These are phyloP conservation scores for Rosa chinensis DNA, from an alignment of 306 rosid species.

Conservation along the genomic window DNA sequence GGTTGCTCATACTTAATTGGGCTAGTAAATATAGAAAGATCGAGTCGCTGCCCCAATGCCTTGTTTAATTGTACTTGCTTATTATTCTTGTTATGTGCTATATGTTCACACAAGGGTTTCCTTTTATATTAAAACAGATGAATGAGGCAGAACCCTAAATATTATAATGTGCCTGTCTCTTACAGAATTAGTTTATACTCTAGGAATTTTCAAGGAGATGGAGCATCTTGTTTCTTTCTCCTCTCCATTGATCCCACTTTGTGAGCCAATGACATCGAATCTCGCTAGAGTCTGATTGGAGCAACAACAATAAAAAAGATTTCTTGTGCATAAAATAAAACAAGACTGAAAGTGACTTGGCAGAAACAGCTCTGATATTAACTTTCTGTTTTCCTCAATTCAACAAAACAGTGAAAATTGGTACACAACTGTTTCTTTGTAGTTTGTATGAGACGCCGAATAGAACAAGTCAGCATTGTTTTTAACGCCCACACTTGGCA, in stretches of 20 bases:
- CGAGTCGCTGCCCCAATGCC: not conserved
- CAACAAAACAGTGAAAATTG: not conserved
- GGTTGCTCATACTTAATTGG: not conserved
- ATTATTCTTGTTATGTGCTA: not conserved
- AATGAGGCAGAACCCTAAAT: not conserved
- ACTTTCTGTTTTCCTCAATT: not conserved
- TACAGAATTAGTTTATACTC: slow-evolving; percentile 13
- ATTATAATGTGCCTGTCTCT: not conserved
- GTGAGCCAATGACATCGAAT: not conserved
- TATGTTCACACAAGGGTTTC: not conserved
- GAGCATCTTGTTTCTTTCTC: slow-evolving; percentile 12
- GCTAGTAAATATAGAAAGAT: slow-evolving; percentile 1
- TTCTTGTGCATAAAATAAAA: not conserved
- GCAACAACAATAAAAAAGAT: slow-evolving; percentile 5
- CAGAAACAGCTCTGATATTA: slow-evolving; percentile 15
- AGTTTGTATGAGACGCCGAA: slow-evolving; percentile 37
- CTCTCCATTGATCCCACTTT: slow-evolving; percentile 8
- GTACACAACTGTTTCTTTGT: slow-evolving; percentile 18
- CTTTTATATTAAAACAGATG: not conserved
- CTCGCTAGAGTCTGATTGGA: not conserved
- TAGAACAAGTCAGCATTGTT: slow-evolving; percentile 78
- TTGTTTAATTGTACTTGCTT: not conserved
- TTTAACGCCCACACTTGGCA: slow-evolving; percentile 73
- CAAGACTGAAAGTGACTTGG: slow-evolving; percentile 33
- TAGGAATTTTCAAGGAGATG: slow-evolving; percentile 5